Conservation (phyloP, 2,329 filamentous ascomycete species). For the Microcyclosporella mali region DNA sequence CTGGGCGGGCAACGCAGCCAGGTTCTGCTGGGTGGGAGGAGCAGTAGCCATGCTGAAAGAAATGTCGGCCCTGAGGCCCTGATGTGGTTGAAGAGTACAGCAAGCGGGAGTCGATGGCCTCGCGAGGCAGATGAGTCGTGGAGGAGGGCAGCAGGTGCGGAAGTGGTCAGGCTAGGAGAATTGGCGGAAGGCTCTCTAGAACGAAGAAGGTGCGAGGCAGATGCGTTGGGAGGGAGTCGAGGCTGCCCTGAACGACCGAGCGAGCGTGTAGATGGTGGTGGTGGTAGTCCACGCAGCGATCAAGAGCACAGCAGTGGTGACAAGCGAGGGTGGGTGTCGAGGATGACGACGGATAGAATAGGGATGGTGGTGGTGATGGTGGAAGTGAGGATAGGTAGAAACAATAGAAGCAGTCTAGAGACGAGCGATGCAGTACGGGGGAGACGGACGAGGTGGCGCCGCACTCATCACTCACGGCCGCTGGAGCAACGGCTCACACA, state of each 20-base stretch:
- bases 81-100: slow-evolving; percentile 7
- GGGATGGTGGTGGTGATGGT: background rate
- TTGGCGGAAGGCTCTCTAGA: background rate
- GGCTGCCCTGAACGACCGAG: slow-evolving; percentile 6
- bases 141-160: slow-evolving; percentile 2
- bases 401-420: too few relatives aligned
- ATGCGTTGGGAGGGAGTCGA: background rate
- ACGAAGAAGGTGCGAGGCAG: background rate
- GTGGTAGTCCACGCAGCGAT: background rate
- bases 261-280: slow-evolving; percentile 6
- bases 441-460: too few relatives aligned
- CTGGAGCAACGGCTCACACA: too few relatives aligned
- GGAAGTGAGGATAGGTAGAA: too few relatives aligned
- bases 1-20: slow-evolving; percentile 81
- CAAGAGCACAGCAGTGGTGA: background rate
- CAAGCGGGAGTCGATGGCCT: slow-evolving; percentile 9
- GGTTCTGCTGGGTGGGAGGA: slow-evolving; percentile 72
- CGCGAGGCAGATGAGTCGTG: slow-evolving; percentile 8
- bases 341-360: background rate
- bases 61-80: slow-evolving; percentile 23
- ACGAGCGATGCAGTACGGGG: too few relatives aligned
- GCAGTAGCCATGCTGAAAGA: slow-evolving; percentile 29
- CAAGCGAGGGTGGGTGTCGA: background rate
- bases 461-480: too few relatives aligned
- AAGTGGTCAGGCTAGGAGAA: background rate